Evolutionary conservation across 176 grass and related monocot species (phyloP), one percentile per base, ranked within the genome.

Genomic region (Aegilops speltoides): DNA sequence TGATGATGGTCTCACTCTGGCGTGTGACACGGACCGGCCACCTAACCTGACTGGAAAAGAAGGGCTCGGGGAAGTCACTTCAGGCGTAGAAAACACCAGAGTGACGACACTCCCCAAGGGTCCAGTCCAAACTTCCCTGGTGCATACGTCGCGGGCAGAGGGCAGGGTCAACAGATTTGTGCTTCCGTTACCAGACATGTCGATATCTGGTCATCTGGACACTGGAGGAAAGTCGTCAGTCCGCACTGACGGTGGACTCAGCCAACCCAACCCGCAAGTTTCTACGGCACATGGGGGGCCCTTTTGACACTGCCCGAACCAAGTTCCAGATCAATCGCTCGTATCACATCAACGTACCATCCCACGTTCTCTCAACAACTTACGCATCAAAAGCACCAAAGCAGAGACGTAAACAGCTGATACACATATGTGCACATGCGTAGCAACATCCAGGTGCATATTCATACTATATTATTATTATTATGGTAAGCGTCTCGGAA

Each of bases 401-500:
- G 24, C 17, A 63, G 28, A 50, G 37, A 23, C 2, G 29, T 29
- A 29, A 40, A 40, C 38, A 40, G 38, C 2, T 10, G 38, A 40
- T 10, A 10, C 7, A 40, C 2, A 61, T 68, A 68, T 41, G 83
- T 84, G 57, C 57, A 84, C 86, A 82, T 72, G 26, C 45, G 36
- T 48, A 77, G 48, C 52, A 63, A 85, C 80, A 82, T 69, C 82
- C 67, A 71, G 77, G 82, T 85, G 45, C 86, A 81, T 81, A 76
- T 59, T 59, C 8, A 20, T 59, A 59, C 7, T 57, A 57, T 1
- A 8, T 3, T 57, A 59, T 59, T 57, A 59, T 59, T 43, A 52
- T 82, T 43, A 85, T 46, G 71, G 82, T 91, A 74, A 88, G 78
- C 32, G 86, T 88, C 82, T 82, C 20, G 82, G 72, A 82, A 91